Evolutionary conservation across 2,329 filamentous ascomycete species (phyloP), one percentile per base, ranked within the genome.

Genomic region (Trichoderma hamatum): DNA sequence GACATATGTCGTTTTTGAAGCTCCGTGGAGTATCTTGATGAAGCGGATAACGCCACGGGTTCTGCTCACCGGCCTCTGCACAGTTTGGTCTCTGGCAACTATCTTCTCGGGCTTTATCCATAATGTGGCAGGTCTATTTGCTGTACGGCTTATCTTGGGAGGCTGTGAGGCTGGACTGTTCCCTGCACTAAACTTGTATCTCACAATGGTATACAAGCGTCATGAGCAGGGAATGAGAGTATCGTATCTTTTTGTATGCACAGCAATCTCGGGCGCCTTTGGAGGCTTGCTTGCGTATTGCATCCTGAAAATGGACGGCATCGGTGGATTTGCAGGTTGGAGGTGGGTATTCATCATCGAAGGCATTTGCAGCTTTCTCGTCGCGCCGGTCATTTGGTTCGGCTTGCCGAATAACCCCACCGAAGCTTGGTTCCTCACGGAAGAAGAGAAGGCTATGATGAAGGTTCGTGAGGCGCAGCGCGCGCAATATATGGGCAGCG

Each of bases 171-270:
- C 73, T 21, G 75, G 74, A 34, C 60, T 76, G 2, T 75, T 76
- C 49, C 75, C 75, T n/a, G 71, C 70, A 11, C 71, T 76, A 9
- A 74, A 72, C 68, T 10, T 75, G 16, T 76, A 76, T 61, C 72
- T 76, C 28, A 75, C 73, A 30, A 74, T 75, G 69, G 71, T 76
- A 3, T 77, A 77, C 55, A 83, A 84, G 21, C 80, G 82, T 6
- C 82, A 84, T 3, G 87, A 89, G 74, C 80, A 85, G 24, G 85
- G 83, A 1, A 81, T 84, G 16, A 80, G 87, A 3, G 84, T 87
- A 5, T 85, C 85, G 0, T 82, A 85, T 62, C 71, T 77, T 19
- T 72, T 77, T 61, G 85, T 83, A 59, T 87, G 81, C 65, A 84
- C 84, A n/a, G 86, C 86, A 5, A 72, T 84, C 28, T 77, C 82